Percentiles rank a stretch among this genome's conserved stretches.
These are phyloP conservation scores for Aegle marmelos DNA, from an alignment of 345 rosid genomes.

Conservation along the genomic window DNA sequence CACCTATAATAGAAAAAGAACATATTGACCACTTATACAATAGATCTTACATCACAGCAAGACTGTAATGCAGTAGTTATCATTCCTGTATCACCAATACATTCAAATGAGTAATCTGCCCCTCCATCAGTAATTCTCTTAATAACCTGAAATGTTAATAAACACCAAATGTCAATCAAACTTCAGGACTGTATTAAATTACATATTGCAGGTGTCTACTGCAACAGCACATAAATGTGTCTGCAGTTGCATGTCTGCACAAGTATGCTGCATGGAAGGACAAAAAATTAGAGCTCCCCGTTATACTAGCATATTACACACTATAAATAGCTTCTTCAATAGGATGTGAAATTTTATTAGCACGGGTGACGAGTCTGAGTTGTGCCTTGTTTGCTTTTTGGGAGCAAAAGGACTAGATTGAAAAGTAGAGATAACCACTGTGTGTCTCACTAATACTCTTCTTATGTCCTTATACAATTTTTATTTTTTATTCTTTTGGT, in stretches of 20 bases:
- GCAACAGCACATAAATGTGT: background rate
- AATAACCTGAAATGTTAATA: slow-evolving; percentile 52
- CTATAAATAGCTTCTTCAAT: background rate
- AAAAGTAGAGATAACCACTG: background rate
- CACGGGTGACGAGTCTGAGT: background rate
- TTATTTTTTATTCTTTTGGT: too few species aligned
- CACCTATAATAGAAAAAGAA: background rate
- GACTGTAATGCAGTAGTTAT: slow-evolving; percentile 81
- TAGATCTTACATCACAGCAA: slow-evolving; percentile 67
- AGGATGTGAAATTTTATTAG: background rate
- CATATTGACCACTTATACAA: background rate
- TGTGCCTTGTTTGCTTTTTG: background rate
- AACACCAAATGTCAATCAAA: background rate
- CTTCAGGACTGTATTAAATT: background rate
- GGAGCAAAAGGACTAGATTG: background rate
- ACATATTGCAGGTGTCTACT: background rate
- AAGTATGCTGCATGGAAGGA: background rate
- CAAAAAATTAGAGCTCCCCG: background rate
- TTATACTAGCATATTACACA: background rate
- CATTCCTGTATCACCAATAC: slow-evolving; percentile 70
- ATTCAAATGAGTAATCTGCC: slow-evolving; percentile 86
- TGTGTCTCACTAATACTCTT: background rate
- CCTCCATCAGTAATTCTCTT: slow-evolving; percentile 80
- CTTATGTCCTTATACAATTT: background rate
- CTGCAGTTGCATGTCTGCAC: background rate